Percentiles rank a stretch among this genome's conserved stretches.
Conservation (phyloP, 1,284 basidiomycete species). For the Ganoderma resinaceum region DNA sequence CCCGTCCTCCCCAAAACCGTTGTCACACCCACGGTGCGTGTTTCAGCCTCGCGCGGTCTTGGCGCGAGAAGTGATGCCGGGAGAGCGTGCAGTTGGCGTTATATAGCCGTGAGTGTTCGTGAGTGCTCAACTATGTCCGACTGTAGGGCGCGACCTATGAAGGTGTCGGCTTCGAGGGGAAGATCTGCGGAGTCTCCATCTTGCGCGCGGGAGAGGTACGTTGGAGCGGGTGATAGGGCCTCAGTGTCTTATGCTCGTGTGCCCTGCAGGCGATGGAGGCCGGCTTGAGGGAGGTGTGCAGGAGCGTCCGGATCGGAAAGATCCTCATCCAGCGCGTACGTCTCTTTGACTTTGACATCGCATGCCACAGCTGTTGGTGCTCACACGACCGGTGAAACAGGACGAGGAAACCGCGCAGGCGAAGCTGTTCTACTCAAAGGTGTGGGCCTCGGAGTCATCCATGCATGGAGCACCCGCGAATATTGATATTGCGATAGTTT, state of each 20-base stretch:
- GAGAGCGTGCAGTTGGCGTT: not conserved
- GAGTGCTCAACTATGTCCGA: slow-evolving; percentile 3
- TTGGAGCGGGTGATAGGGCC: not conserved
- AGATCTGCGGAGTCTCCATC: slow-evolving; percentile 95
- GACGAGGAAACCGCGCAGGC: slow-evolving; percentile 92
- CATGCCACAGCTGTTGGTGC: not conserved
- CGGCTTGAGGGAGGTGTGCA: slow-evolving; percentile 92
- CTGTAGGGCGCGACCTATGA: slow-evolving; percentile 79
- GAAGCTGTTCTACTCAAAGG: slow-evolving; percentile 91
- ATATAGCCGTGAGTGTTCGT: not conserved
- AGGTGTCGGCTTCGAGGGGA: slow-evolving; percentile 92
- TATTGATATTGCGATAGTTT: slow-evolving; percentile 58
- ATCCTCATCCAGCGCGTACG: slow-evolving; percentile 92
- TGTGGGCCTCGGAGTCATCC: slow-evolving; percentile 34
- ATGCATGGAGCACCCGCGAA: not conserved
- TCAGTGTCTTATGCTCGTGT: slow-evolving; percentile 2
- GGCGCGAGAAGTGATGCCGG: not conserved
- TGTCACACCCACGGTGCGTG: slow-evolving; percentile 75
- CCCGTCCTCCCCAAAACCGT: slow-evolving; percentile 89
- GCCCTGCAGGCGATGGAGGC: slow-evolving; percentile 85
- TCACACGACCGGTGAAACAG: slow-evolving; percentile 49
- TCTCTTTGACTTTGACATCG: slow-evolving; percentile 8
- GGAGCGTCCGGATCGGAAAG: slow-evolving; percentile 91
- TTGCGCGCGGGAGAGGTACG: slow-evolving; percentile 84
- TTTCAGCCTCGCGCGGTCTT: not conserved